phyloP scores from a whole-genome alignment of 176 grass and related monocot genomes.

The Rhynchospora breviuscula region DNA sequence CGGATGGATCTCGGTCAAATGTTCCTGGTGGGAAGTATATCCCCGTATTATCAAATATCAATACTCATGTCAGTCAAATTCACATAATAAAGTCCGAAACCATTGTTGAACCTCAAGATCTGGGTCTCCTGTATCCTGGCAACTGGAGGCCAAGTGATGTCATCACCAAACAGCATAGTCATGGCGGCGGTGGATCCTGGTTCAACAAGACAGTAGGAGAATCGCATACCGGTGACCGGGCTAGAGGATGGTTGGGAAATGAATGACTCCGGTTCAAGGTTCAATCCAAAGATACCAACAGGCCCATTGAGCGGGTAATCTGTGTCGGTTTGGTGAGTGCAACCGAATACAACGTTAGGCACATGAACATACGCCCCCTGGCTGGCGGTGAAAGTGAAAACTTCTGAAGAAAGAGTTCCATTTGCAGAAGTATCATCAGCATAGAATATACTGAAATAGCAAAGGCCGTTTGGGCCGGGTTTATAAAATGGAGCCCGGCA shows the following conservation, averaged over 20 bases:
- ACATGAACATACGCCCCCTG: not conserved
- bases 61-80: not conserved
- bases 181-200: not conserved
- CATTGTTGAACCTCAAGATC: not conserved
- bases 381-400: not conserved
- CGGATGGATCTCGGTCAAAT: not conserved
- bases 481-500: not conserved
- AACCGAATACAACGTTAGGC: not conserved
- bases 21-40: constrained; percentile 5
- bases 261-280: not conserved
- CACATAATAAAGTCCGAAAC: not conserved
- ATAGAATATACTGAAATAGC: not conserved
- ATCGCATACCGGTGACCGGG: not conserved
- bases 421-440: not conserved
- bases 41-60: not conserved
- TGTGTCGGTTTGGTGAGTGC: not conserved
- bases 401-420: not conserved
- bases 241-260: not conserved
- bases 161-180: not conserved
- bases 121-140: not conserved
- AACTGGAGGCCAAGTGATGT: not conserved
- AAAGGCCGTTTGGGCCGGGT: not conserved
- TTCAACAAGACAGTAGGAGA: constrained; percentile 5
- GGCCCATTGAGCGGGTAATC: not conserved
- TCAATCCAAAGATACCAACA: not conserved